Percentiles rank a stretch among this genome's conserved stretches.
Conservation (phyloP, 73 alveolate species). For the Tetrahymena malaccensis region DNA sequence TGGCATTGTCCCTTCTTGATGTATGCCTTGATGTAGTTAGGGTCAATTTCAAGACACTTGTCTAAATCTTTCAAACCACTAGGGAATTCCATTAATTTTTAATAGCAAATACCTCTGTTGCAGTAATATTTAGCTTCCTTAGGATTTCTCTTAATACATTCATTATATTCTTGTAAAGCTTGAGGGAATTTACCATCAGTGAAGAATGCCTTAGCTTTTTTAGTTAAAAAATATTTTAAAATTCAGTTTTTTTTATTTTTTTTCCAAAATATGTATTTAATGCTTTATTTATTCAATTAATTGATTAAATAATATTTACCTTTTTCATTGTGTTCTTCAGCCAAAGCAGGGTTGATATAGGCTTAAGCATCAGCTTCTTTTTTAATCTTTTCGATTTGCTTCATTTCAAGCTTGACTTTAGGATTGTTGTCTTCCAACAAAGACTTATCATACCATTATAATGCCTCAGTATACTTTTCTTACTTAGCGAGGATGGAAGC, state of each 20-base stretch:
- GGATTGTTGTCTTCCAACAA: conserved; percentile 70
- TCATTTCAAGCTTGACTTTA: conserved; percentile 59
- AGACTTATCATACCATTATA: conserved; percentile 56
- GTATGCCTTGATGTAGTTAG: conserved; percentile 75
- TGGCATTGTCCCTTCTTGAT: conserved; percentile 82
- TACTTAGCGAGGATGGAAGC: conserved; percentile 51
- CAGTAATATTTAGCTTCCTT: conserved; percentile 69
- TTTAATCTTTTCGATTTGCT: conserved; percentile 69
- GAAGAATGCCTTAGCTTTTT: conserved; percentile 34
- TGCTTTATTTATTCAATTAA: neutral
- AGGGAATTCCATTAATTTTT: conserved; percentile 82
- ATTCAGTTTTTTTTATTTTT: too few species aligned
- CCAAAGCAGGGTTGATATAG: conserved; percentile 79
- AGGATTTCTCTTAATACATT: conserved; percentile 88
- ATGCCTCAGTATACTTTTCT: conserved; percentile 57
- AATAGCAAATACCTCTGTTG: conserved; percentile 82
- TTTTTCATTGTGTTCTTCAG: conserved; percentile 80
- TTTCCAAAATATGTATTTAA: neutral
- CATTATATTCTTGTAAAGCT: conserved; percentile 81
- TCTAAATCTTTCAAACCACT: conserved; percentile 80
- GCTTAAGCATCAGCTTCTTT: conserved; percentile 62
- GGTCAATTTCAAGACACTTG: conserved; percentile 74
- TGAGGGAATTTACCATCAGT: conserved; percentile 83
- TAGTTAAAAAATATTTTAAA: neutral
- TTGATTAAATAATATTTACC: conserved; percentile 44